Evolutionary conservation across 1,284 basidiomycete species (phyloP), one percentile per base, ranked within the genome.

Genomic region (Volvariella surrecta): DNA sequence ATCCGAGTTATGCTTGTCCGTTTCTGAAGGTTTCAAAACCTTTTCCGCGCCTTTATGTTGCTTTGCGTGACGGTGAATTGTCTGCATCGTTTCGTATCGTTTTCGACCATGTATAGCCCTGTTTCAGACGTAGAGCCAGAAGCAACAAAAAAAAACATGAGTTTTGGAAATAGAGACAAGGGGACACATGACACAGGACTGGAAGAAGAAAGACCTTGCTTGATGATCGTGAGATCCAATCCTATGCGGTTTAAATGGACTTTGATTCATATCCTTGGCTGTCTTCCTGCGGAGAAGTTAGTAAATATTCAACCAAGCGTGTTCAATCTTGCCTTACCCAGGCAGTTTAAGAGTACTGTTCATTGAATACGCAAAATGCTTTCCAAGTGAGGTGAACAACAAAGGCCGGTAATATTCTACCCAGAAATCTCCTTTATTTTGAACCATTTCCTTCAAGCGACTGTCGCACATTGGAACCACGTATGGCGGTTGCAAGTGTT

Each of bases 401-500:
- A 86, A 65, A 3, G 93, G 92, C 28, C 90, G 75, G 59, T 97
- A 97, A 63, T 95, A 95, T 57, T 94, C 90, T 3, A 82, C 73
- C 84, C 89, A 95, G 53, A 88, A 90, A 46, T 92, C 84, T 7
- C 76, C 74, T 37, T 71, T 72, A 32, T 69, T 68, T 17, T 39
- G 35, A 15, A 82, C 74, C 52, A 83, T 83, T 17, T 76, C 67
- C 13, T 66, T 52, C 19, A 89, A 62, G 1, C 72, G 69, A 30
- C 66, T 54, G 42, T 74, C 63, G 49, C 79, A 82, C 37, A 79
- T 73, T 1, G 73, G 70, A 1, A 82, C 53, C 3, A 67, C 59
- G 53, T 84, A 85, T 1, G 74, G 71, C 0, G 73, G 72, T 40
- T 79, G 66, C 15, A 96, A 73, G 54, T 93, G 73, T 40, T 76